Evolutionary conservation across 192 early-diverging fungal species (phyloP), one percentile per base, ranked within the genome.

Genomic region (Chytriomyces sp.): DNA sequence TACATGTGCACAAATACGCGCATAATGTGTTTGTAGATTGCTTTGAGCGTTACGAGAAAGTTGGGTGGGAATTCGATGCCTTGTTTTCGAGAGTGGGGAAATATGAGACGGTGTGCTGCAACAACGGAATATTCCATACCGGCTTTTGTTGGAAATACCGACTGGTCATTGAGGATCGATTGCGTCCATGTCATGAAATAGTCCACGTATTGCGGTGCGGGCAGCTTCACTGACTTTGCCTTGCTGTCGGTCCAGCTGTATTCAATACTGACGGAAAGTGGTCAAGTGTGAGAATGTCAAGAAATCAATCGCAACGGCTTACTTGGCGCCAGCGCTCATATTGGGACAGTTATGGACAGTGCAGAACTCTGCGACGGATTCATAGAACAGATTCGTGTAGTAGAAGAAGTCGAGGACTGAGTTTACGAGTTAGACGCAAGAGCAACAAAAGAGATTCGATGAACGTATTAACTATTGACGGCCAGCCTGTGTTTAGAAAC

Each of bases 181-280:
- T 97, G 93, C 62, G 97, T 92, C 85, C 91, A 91, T 16, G 92
- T 92, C 79, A 94, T 89, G 64, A 94, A 93, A 79, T 92, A 96
- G 87, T 99, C 95, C 45, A 97, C 93, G 76, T 99, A 98, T 77
- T 96, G 93, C n/a, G 94, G 92, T 44, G 97, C 97, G 6, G 95
- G 88, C 46, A 96, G 86, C 79, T 95, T 97, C 43, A 92, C 84
- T 53, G 91, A 92, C 72, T 91, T 91, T 61, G 89, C 87, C 61
- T 90, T 86, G 11, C 89, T 91, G 85, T 99, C 97, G 61, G 91
- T 91, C 97, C 97, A 99, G 6, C 89, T 89, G 81, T 96, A 98
- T 75, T 98, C 97, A 67, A 89, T 73, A 16, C 75, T 82, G 57
- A 0, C 9, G n/a, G n/a, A n/a, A n/a, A n/a, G 62, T 73, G 71